Base-by-base conservation (phyloP, 441 rosid species). In the Mallotus japonicus region DNA sequence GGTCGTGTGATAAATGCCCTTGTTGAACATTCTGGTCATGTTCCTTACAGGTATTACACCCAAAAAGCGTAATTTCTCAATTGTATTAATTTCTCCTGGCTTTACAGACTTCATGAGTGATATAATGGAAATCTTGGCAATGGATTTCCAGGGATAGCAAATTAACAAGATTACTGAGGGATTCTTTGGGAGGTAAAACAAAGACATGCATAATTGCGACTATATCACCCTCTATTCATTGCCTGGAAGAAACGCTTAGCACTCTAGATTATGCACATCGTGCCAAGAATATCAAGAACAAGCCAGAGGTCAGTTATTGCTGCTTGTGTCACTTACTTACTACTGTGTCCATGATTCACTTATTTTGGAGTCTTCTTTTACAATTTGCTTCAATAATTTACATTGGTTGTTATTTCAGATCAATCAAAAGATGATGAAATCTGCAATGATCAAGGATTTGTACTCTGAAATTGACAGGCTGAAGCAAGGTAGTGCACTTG, bases 401-500 rank as follows among this genome's bases (percentile, higher is more conserved):
- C 47, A n/a, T 62, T 75, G 75, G 34, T 60, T 42, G 34, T 57
- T 16, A 46, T 73, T 64, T 74, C 92, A 95, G 99, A 85, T 95
- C 80, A 95, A 95, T 80, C 99, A 95, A 80, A 95, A 95, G 95
- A 90, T 95, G 98, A 93, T 95, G 99, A 95, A 95, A 83, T 91
- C 97, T 73, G 97, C 97, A 60, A 75, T 92, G 84, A 92, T 92
- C 82, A 95, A 92, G 82, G 98, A 92, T 83, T 67, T 95, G 28
- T 92, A 95, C 78, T 90, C 90, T 65, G 97, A 95, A 77, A 95
- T 95, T 80, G 98, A 95, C 67, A 84, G 98, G 75, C 83, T 95
- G 77, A 95, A 90, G 86, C 97, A 92, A 90, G 98, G 98, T 92
- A 71, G 56, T 32, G 65, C 47, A 63, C 75, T 73, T 51, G 55